Evolutionary conservation across 2,329 filamentous ascomycete species (phyloP).

Genomic region (Ascochyta viciae-villosae): DNA sequence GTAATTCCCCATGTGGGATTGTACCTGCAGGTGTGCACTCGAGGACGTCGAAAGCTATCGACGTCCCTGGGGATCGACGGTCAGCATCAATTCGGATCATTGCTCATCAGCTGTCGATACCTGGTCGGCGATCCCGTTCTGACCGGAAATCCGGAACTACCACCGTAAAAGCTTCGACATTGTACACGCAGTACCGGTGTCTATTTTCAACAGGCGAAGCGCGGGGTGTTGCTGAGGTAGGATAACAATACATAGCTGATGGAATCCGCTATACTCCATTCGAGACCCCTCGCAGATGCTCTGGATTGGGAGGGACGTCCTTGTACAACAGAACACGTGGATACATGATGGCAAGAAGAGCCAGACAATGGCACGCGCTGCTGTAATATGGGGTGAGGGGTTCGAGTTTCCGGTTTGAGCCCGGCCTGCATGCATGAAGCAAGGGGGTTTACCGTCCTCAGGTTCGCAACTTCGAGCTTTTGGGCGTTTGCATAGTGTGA

Average conservation of each 20-base stretch:
- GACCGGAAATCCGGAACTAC: neutral
- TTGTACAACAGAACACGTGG: constrained; percentile 35
- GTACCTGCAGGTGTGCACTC: neutral
- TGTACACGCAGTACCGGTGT: neutral
- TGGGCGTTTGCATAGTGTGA: neutral
- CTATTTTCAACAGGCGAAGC: constrained; percentile 4
- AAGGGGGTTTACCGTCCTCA: neutral
- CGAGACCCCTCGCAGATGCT: constrained; percentile 28
- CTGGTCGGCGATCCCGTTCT: constrained; percentile 16
- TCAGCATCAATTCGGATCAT: constrained; percentile 1
- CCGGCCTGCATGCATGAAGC: constrained; percentile 10
- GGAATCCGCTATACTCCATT: constrained; percentile 26
- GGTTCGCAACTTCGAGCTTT: neutral
- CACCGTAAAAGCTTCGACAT: neutral
- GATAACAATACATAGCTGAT: constrained; percentile 12
- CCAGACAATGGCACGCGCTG: constrained; percentile 22
- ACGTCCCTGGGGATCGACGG: constrained; percentile 1
- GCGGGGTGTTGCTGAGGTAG: neutral
- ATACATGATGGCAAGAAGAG: constrained; percentile 9
- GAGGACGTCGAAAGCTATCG: neutral
- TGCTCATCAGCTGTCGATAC: neutral
- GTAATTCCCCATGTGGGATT: neutral
- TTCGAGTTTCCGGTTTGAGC: constrained; percentile 2
- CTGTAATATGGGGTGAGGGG: constrained; percentile 21
- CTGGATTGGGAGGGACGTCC: constrained; percentile 23